These are phyloP conservation scores for Trypanosoma congolense DNA, from an alignment of 208 protist genomes.

Conservation along the genomic window DNA sequence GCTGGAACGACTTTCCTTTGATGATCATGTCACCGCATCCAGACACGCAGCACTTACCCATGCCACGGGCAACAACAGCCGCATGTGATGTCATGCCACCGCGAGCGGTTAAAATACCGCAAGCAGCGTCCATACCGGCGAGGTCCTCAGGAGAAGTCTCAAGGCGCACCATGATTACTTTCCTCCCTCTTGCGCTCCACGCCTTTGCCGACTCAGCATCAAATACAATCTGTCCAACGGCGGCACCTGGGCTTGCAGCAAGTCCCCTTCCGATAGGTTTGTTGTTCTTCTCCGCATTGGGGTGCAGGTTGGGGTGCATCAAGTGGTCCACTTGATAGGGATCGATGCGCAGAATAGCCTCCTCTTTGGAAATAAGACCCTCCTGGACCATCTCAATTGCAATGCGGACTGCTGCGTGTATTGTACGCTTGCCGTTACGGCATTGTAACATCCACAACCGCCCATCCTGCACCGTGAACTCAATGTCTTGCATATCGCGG, in stretches of 20 bases:
- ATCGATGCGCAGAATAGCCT: constrained; percentile 84
- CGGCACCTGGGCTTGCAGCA: constrained; percentile 90
- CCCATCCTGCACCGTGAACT: constrained; percentile 94
- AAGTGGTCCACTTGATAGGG: constrained; percentile 84
- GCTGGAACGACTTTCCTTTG: constrained; percentile 50
- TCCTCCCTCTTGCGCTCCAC: constrained; percentile 50
- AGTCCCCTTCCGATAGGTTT: constrained; percentile 89
- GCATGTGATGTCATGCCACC: constrained; percentile 96
- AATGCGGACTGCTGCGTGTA: constrained; percentile 81
- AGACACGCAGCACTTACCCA: constrained; percentile 94
- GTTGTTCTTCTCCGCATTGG: constrained; percentile 31
- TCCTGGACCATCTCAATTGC: constrained; percentile 91
- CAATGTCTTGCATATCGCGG: constrained; percentile 95
- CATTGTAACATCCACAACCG: constrained; percentile 94
- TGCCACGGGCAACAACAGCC: constrained; percentile 93
- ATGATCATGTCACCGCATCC: constrained; percentile 78
- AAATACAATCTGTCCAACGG: constrained; percentile 90
- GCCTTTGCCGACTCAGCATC: constrained; percentile 63
- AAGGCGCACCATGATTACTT: constrained; percentile 89
- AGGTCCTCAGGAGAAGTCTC: constrained; percentile 95
- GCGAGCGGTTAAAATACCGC: constrained; percentile 90
- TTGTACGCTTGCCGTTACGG: constrained; percentile 92
- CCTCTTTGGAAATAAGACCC: constrained; percentile 86
- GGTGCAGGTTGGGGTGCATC: constrained; percentile 86
- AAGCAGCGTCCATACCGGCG: constrained; percentile 82